Evolutionary conservation across 495 filamentous ascomycete species (phyloP).

Genomic region (Lophium mytilinum): DNA sequence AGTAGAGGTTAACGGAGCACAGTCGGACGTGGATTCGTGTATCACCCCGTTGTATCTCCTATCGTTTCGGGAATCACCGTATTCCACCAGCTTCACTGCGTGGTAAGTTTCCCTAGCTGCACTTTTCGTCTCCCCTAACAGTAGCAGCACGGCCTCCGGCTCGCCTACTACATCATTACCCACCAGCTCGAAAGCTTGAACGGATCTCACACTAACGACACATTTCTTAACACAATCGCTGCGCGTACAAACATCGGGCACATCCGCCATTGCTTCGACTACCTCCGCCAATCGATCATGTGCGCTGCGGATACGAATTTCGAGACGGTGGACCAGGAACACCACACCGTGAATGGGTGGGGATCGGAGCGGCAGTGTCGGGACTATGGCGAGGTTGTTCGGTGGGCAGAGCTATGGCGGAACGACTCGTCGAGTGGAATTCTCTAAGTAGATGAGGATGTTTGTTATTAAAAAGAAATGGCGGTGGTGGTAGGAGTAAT

Average conservation of each 20-base stretch:
- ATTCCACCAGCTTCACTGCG: conserved; percentile 25
- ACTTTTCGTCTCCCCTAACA: no score
- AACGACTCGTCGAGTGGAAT: neutral
- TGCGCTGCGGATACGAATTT: conserved; percentile 23
- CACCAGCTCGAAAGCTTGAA: neutral
- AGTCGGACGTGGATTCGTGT: conserved; percentile 6
- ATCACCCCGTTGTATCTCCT: conserved; percentile 2
- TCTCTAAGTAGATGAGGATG: no score
- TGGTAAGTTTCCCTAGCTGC: neutral
- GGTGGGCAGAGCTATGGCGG: conserved; percentile 7
- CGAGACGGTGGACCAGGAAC: conserved; percentile 11
- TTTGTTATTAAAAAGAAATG: no score
- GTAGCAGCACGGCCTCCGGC: conserved; percentile 5
- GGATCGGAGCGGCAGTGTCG: conserved; percentile 14
- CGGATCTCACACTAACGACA: neutral
- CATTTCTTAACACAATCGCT: no score
- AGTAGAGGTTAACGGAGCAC: neutral
- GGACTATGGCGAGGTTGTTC: neutral
- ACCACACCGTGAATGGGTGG: conserved; percentile 20
- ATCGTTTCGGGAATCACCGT: conserved; percentile 2
- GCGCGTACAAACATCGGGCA: neutral
- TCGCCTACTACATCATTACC: conserved; percentile 4
- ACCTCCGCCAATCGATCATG: conserved; percentile 25
- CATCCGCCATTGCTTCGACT: conserved; percentile 24
- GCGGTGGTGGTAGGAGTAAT: no score